These are phyloP conservation scores for Sporisorium sorghi DNA, from an alignment of 1,284 basidiomycete species.

Conservation along the genomic window DNA sequence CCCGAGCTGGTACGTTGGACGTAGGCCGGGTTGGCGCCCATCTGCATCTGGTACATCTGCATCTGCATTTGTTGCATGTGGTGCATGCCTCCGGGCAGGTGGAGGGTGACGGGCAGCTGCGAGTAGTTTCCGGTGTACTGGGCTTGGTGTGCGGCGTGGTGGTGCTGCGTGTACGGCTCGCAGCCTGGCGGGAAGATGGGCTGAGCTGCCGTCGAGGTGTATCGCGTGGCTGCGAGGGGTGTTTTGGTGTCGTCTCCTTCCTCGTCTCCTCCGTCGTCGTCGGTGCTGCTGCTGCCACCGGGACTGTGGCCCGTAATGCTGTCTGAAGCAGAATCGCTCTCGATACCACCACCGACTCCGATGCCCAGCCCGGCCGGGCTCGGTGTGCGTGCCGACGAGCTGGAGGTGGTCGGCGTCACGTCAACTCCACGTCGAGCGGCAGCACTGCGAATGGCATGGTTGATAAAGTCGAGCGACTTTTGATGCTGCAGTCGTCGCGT, in stretches of 20 bases:
- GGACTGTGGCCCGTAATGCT: slow-evolving; percentile 19
- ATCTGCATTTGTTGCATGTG: slow-evolving; percentile 35
- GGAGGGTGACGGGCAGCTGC: slow-evolving; percentile 31
- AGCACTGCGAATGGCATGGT: slow-evolving; percentile 68
- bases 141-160: slow-evolving; percentile 31
- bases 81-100: slow-evolving; percentile 30
- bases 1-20: not conserved
- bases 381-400: slow-evolving; percentile 21
- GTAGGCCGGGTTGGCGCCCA: slow-evolving; percentile 22
- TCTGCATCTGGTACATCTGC: slow-evolving; percentile 40
- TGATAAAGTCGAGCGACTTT: slow-evolving; percentile 69
- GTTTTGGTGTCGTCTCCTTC: slow-evolving; percentile 32
- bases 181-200: slow-evolving; percentile 31
- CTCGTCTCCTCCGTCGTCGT: slow-evolving; percentile 26
- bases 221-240: slow-evolving; percentile 18
- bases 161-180: slow-evolving; percentile 40
- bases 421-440: slow-evolving; percentile 59
- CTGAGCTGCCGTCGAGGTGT: not conserved
- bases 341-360: slow-evolving; percentile 43
- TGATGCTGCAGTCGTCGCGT: slow-evolving; percentile 60
- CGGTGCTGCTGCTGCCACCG: slow-evolving; percentile 28
- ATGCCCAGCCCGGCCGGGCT: slow-evolving; percentile 63
- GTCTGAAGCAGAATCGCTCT: slow-evolving; percentile 17
- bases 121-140: slow-evolving; percentile 14
- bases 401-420: slow-evolving; percentile 20